These are phyloP conservation scores for Thymus mandschuricus DNA, from an alignment of 257 asterid species.

Conservation along the genomic window DNA sequence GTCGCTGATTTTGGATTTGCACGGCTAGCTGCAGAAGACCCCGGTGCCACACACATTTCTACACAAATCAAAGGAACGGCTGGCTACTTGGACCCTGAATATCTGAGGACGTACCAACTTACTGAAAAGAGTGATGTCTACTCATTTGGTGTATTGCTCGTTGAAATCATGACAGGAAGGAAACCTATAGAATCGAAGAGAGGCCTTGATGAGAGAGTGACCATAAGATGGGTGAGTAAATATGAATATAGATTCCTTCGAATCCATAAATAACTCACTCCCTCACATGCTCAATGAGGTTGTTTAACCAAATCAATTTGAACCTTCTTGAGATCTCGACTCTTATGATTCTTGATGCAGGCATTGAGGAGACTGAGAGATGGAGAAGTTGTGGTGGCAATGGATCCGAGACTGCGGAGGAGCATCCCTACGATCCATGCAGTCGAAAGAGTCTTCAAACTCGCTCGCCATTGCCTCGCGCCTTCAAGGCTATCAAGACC, in stretches of 20 bases:
- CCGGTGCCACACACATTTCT: slow-evolving; percentile 56
- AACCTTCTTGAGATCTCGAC: not conserved
- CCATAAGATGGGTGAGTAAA: slow-evolving; percentile 63
- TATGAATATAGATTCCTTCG: not conserved
- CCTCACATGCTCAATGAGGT: no score
- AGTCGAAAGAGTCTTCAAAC: slow-evolving; percentile 58
- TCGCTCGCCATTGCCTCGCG: slow-evolving; percentile 64
- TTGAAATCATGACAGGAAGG: slow-evolving; percentile 69
- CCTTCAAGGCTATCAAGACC: slow-evolving; percentile 64
- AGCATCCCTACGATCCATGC: slow-evolving; percentile 47
- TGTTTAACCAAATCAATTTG: no score
- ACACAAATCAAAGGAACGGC: slow-evolving; percentile 78
- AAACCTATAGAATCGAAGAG: slow-evolving; percentile 55
- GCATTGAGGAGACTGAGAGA: slow-evolving; percentile 52
- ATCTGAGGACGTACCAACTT: slow-evolving; percentile 60
- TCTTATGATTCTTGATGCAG: slow-evolving; percentile 40
- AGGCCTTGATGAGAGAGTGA: slow-evolving; percentile 44
- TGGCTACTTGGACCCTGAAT: slow-evolving; percentile 82
- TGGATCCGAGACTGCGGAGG: slow-evolving; percentile 68
- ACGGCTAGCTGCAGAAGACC: slow-evolving; percentile 52
- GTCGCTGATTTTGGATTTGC: slow-evolving; percentile 85
- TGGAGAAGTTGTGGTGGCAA: slow-evolving; percentile 51
- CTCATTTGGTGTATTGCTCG: slow-evolving; percentile 76
- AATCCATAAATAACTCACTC: not conserved
- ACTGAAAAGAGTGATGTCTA: slow-evolving; percentile 79